Base-by-base conservation (phyloP, 495 filamentous ascomycete genomes). In the Lentithecium fluviatile region DNA sequence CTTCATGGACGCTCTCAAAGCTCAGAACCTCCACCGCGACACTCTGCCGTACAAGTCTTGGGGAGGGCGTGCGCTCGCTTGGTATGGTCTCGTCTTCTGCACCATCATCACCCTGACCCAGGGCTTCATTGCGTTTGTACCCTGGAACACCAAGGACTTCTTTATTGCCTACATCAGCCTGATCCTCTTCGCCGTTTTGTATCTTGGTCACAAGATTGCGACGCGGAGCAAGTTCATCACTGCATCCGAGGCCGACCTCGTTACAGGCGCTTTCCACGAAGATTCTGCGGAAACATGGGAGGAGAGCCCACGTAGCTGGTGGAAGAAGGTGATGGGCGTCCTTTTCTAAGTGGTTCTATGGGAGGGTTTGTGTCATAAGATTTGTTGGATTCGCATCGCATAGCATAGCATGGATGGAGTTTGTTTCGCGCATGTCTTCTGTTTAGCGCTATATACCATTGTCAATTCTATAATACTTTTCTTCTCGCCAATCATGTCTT, bases 101-200 rank as follows among this genome's bases (percentile, higher is more conserved):
- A 57, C 81, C 21, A 69, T 89, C 43, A 84, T 89, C 62, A 80
- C 83, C 48, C 38, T 90, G 13, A 88, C 85, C 4, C 85, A 88
- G 70, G 86, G 86, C 5, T 90, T 90, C 70, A 86, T 81, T 4
- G 73, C 79, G 2, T 90, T 86, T 71, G 83, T 89, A 45, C 77
- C 78, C 0, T 90, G 87, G 82, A 70, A 71, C 55, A 71, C 69
- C 5, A 45, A 58, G 46, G 47, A 60, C 34, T 68, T 68, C 45
- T 68, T 68, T 20, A 57, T 68, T 12, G 47, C 59, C 23, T 68
- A 68, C 40, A 52, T 68, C 48, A 68, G 65, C 47, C 37, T 68
- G 23, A 68, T 68, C 19, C 52, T 68, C 13, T 68, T 68, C 55
- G 60, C 20, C n/a, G 26, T 68, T 15, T 46, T 64, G 12, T 73